These are phyloP conservation scores for Pichia norvegensis DNA, from an alignment of 1,139 yeast genomes.

Conservation along the genomic window DNA sequence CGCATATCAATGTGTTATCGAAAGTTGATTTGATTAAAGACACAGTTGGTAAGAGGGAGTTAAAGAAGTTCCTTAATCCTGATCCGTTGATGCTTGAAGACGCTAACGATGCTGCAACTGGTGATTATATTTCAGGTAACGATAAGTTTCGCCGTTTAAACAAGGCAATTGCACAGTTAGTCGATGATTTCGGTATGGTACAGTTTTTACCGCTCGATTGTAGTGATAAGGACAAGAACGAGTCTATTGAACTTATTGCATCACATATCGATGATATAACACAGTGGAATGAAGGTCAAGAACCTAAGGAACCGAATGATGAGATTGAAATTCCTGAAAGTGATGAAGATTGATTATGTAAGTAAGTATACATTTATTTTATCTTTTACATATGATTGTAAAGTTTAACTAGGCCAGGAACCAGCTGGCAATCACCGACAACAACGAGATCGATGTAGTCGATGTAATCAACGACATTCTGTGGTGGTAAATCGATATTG, in stretches of 20 bases:
- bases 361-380: background rate
- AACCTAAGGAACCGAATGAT: constrained; percentile 91
- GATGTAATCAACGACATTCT: constrained; percentile 41
- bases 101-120: constrained; percentile 31
- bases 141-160: constrained; percentile 73
- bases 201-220: constrained; percentile 90
- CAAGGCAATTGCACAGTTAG: constrained; percentile 75
- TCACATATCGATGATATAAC: constrained; percentile 95
- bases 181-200: constrained; percentile 98
- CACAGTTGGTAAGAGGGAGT: constrained; percentile 61
- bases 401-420: constrained; percentile 29
- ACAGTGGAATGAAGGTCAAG: constrained; percentile 95
- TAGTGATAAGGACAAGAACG: constrained; percentile 52
- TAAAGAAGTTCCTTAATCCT: constrained; percentile 82
- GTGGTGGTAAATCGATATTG: constrained; percentile 46
- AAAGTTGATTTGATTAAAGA: constrained; percentile 80
- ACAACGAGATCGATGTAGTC: constrained; percentile 48
- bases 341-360: constrained; percentile 18
- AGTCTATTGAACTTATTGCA: constrained; percentile 71
- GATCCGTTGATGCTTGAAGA: constrained; percentile 68
- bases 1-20: constrained; percentile 84
- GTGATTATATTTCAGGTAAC: constrained; percentile 35
- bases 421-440: constrained; percentile 52
- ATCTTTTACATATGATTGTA: constrained; percentile 15
- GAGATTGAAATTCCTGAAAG: constrained; percentile 49